Base-by-base conservation (phyloP, 345 rosid species). In the Psidium guajava region DNA sequence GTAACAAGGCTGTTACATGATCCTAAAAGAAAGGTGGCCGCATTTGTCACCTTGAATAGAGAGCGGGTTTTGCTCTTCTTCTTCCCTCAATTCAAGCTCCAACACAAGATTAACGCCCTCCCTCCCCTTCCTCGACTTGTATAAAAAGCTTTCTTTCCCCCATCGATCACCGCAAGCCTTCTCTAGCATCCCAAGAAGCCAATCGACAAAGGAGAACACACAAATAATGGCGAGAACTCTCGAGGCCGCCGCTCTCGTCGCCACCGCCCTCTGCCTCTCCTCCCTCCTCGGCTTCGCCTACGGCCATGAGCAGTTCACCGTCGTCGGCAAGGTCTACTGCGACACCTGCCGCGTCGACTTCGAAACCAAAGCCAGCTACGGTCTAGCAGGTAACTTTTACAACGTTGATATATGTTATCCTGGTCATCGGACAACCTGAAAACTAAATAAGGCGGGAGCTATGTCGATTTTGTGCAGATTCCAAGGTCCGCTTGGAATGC, bases 321-420 rank as follows among this genome's bases (percentile, higher is more conserved):
- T 82, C 87, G 7, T 13, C 21, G 87, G 87, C 58, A 57, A 54
- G 15, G 84, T 82, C 80, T 57, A 21, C 81, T 85, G 87, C 18
- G 87, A 85, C 81, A 82, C 87, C 47, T 85, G 87, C 58, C 87
- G 87, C 40, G 69, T 85, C 8, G 84, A 54, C 27, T 85, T 85
- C 52, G 81, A 58, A 44, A 85, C 87, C 84, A 58, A 64, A 32
- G 22, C 24, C 50, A 81, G 84, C 80, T 85, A 52, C 59, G 52
- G 54, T 69, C 51, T 85, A 44, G 1, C 18, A 58, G 87, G 87
- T 82, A 61, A 50, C 52, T 36, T 0, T 2, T 13, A 2, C 21
- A 1, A 11, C 3, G 74, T 20, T 2, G 24, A 10, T 69, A 5
- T 18, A 24, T 50, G 14, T 50, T 50, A 11, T 55, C 24, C 58